These are phyloP conservation scores for Aspergillus egyptiacus DNA, from an alignment of 495 filamentous ascomycete species.

Conservation along the genomic window DNA sequence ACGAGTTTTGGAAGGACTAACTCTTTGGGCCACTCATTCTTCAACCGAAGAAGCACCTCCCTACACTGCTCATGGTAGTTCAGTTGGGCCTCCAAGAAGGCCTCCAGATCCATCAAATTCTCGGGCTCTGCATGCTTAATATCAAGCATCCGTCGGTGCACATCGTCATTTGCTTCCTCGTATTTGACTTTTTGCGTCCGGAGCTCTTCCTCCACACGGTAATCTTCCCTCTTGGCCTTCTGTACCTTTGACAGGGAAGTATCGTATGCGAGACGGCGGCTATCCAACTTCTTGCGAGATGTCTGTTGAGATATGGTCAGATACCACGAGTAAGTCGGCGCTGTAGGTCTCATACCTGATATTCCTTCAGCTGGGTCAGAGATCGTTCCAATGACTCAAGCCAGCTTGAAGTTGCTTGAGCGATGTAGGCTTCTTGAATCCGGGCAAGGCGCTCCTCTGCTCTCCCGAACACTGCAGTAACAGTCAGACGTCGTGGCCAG, in stretches of 20 bases:
- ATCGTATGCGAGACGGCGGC: slow-evolving; percentile 84
- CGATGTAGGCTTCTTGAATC: slow-evolving; percentile 78
- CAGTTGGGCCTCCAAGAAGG: slow-evolving; percentile 85
- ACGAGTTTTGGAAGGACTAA: slow-evolving; percentile 26
- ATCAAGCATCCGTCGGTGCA: slow-evolving; percentile 89
- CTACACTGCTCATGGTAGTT: slow-evolving; percentile 86
- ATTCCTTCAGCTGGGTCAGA: slow-evolving; percentile 94
- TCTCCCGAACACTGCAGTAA: slow-evolving; percentile 59
- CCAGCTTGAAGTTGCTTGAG: slow-evolving; percentile 80
- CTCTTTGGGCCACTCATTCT: slow-evolving; percentile 62
- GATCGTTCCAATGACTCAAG: slow-evolving; percentile 86
- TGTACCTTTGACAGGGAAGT: slow-evolving; percentile 86
- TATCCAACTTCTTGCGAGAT: slow-evolving; percentile 92
- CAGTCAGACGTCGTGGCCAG: slow-evolving; percentile 4
- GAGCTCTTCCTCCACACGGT: slow-evolving; percentile 87
- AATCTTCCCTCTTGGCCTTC: slow-evolving; percentile 90
- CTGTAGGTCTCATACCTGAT: slow-evolving; percentile 57
- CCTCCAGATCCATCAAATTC: slow-evolving; percentile 69
- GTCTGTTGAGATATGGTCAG: slow-evolving; percentile 39
- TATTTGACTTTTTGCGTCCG: slow-evolving; percentile 91
- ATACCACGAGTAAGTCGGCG: background rate
- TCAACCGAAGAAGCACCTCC: slow-evolving; percentile 63
- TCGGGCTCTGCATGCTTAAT: slow-evolving; percentile 90
- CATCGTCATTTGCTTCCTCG: slow-evolving; percentile 92
- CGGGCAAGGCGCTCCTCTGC: slow-evolving; percentile 85